Evolutionary conservation across 2,329 filamentous ascomycete species (phyloP), one percentile per base, ranked within the genome.

Genomic region (Pseudonectria foliicola): DNA sequence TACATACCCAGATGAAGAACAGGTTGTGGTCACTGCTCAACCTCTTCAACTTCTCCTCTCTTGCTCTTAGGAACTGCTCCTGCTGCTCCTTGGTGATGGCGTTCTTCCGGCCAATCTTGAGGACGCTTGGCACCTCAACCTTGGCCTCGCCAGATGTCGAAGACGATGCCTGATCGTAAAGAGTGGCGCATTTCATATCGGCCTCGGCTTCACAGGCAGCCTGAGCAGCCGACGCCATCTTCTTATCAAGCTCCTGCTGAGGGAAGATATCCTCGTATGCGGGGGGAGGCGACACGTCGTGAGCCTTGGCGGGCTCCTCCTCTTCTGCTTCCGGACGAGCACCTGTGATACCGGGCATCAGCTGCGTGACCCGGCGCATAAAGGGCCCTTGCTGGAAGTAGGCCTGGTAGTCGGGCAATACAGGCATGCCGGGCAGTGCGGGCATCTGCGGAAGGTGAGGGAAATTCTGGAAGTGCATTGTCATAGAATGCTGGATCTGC

Each of bases 201-300:
- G 75, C 74, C 37, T 74, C 68, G 3, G 67, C 68, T 18, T 82
- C 77, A 11, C 68, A 71, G 2, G 72, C 71, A 3, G 77, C 78
- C 34, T 67, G 66, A 7, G 68, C 66, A 2, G 73, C 75, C n/a
- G 74, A 73, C 13, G 69, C 63, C 48, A 74, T 69, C 56, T 82
- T 81, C 15, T 60, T 62, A 37, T 80, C 73, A 12, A 68, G 43
- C 29, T 69, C 64, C 34, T 66, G 59, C 27, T 65, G 63, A 2
- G 83, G 85, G 55, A 79, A 92, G 18, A 92, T 75, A 31, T 89
- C 85, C 34, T 88, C 80, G 45, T 92, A 92, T 0, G 85, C 75
- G 8, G 85, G 85, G 7, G 84, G 84, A 23, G 74, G 67, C 4
- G 68, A 64, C 8, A 74, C 60, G 26, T 62, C 63, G 13, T 61